A percentile compares a stretch with the other conserved stretches of the same genome.
These are phyloP conservation scores for Porodaedalea pini DNA, from an alignment of 1,284 basidiomycete species.

Conservation along the genomic window DNA sequence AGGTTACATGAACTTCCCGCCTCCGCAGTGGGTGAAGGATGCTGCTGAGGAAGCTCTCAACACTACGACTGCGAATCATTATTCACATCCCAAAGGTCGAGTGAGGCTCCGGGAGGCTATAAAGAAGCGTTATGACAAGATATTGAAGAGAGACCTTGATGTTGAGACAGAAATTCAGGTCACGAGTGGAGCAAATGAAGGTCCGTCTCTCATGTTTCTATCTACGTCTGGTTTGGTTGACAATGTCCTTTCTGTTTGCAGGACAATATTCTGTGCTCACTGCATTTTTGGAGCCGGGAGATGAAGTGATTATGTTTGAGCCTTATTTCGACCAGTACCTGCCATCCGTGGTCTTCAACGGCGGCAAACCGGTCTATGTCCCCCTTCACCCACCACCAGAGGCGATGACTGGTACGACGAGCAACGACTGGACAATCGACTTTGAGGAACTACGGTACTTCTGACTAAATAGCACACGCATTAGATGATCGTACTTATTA, in stretches of 20 bases:
- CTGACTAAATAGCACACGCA: background rate
- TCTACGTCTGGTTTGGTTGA: background rate
- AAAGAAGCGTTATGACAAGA: slow-evolving; percentile 70
- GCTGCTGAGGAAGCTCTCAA: slow-evolving; percentile 73
- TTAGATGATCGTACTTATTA: background rate
- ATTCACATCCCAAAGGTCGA: slow-evolving; percentile 87
- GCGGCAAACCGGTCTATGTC: slow-evolving; percentile 90
- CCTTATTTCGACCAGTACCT: slow-evolving; percentile 98
- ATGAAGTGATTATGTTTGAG: slow-evolving; percentile 98
- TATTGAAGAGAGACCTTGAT: slow-evolving; percentile 73
- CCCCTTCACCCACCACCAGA: slow-evolving; percentile 82
- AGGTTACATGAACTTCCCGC: slow-evolving; percentile 91
- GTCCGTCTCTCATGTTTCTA: slow-evolving; percentile 37
- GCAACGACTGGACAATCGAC: slow-evolving; percentile 84
- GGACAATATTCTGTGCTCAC: slow-evolving; percentile 89
- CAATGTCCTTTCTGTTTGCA: slow-evolving; percentile 28
- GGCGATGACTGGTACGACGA: slow-evolving; percentile 53
- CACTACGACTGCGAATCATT: slow-evolving; percentile 75
- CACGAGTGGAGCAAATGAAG: slow-evolving; percentile 95
- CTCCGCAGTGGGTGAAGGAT: slow-evolving; percentile 79
- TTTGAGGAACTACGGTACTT: slow-evolving; percentile 78
- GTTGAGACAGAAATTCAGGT: slow-evolving; percentile 88
- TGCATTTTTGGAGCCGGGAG: slow-evolving; percentile 85
- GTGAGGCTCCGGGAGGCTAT: slow-evolving; percentile 84
- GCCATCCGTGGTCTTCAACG: slow-evolving; percentile 89